Evolutionary conservation across 108 stramenopile species (phyloP).

Genomic region (Conticribra guillardii): DNA sequence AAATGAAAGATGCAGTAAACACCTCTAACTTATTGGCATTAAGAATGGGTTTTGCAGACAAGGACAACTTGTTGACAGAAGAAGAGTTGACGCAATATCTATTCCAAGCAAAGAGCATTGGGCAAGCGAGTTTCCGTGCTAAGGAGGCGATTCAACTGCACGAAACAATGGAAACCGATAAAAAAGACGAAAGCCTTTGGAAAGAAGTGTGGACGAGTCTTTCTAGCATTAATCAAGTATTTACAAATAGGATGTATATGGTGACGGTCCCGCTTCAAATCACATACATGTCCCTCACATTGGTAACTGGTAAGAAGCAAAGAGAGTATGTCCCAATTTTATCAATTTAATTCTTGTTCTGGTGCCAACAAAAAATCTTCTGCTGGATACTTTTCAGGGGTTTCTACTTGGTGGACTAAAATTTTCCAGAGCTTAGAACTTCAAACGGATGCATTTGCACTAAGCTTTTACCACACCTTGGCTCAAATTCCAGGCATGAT

Average conservation of each 20-base stretch:
- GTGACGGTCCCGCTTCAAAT: conserved; percentile 42
- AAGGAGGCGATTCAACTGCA: conserved; percentile 15
- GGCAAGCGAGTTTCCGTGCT: conserved; percentile 13
- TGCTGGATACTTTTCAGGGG: no score
- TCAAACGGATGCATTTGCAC: conserved; percentile 24
- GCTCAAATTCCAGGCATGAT: conserved; percentile 46
- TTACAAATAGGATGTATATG: conserved; percentile 31
- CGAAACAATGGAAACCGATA: neutral
- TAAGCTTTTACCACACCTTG: conserved; percentile 43
- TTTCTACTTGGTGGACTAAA: conserved; percentile 45
- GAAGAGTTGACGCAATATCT: conserved; percentile 33
- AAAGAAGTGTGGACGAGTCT: conserved; percentile 29
- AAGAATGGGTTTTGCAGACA: conserved; percentile 22
- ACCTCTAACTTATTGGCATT: conserved; percentile 27
- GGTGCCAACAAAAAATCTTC: no score
- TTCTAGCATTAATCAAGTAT: conserved; percentile 23
- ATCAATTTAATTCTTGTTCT: no score
- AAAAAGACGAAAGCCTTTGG: neutral
- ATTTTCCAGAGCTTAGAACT: conserved; percentile 36
- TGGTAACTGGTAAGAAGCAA: conserved; percentile 19
- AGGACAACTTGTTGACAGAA: conserved; percentile 21
- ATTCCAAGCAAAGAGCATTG: conserved; percentile 21
- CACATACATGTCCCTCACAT: conserved; percentile 30
- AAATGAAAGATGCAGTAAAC: conserved; percentile 32
- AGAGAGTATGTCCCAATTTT: no score